phyloP scores from a whole-genome alignment of 169 alveolate species.

The Babesia ovata region DNA sequence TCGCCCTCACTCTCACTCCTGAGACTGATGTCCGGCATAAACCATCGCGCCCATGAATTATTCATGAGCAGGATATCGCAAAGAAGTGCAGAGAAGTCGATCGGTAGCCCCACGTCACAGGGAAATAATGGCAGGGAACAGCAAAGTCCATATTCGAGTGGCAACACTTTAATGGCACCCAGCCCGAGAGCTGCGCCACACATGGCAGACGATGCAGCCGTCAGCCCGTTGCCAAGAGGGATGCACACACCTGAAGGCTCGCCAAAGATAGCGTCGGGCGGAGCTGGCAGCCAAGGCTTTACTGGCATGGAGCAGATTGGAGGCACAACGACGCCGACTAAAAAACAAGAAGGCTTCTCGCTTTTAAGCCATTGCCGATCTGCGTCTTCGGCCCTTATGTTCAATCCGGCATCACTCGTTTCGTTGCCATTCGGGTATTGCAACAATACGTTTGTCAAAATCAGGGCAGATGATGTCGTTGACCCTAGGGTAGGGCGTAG shows the following conservation, averaged over 20 bases:
- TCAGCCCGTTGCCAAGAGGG: background rate
- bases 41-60: slow-evolving; percentile 22
- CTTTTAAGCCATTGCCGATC: slow-evolving; percentile 2
- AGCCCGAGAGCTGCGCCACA: background rate
- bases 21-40: slow-evolving; percentile 20
- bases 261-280: background rate
- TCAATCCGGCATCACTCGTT: slow-evolving; percentile 54
- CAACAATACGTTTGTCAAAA: slow-evolving; percentile 61
- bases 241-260: background rate
- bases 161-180: background rate
- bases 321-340: slow-evolving; percentile 16
- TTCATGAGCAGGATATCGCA: slow-evolving; percentile 11
- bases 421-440: slow-evolving; percentile 51
- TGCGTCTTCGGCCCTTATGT: slow-evolving; percentile 49
- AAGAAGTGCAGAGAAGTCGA: background rate
- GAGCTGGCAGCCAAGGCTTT: background rate
- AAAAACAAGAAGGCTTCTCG: background rate
- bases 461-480: slow-evolving; percentile 38
- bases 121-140: background rate
- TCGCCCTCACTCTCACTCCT: slow-evolving; percentile 23
- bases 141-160: background rate
- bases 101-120: background rate
- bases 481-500: slow-evolving; percentile 42
- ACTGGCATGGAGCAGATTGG: background rate
- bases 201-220: background rate